Conservation (phyloP, 208 protist genomes). For the Herpetomonas muscarum region DNA sequence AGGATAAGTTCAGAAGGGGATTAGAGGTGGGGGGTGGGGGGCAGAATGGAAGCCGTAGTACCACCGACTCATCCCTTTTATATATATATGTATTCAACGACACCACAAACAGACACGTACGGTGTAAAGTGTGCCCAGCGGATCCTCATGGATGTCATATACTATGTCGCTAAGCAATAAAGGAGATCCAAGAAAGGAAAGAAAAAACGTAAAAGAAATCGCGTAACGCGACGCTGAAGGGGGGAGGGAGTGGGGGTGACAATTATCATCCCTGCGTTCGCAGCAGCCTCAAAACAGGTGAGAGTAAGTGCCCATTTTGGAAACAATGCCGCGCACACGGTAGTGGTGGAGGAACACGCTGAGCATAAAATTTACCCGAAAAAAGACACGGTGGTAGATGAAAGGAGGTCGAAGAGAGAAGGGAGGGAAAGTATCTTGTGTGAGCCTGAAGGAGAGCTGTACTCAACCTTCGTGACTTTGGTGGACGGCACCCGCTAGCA, state of each 20-base stretch:
- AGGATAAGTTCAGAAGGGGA: too few relatives aligned
- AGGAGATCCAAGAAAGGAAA: conserved; percentile 2
- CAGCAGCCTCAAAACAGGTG: background rate
- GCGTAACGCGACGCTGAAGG: too few relatives aligned
- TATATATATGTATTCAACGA: too few relatives aligned
- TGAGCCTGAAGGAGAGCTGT: background rate
- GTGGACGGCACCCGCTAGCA: background rate
- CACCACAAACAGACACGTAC: too few relatives aligned
- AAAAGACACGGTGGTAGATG: background rate
- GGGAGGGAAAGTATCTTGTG: background rate
- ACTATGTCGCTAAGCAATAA: conserved; percentile 5
- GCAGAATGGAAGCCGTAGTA: too few relatives aligned
- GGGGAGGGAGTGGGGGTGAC: too few relatives aligned
- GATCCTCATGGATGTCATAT: too few relatives aligned
- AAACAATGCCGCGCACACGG: background rate
- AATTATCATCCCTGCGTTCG: too few relatives aligned
- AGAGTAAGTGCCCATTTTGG: background rate
- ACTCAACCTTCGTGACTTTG: background rate
- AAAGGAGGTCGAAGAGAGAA: background rate
- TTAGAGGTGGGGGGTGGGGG: too few relatives aligned
- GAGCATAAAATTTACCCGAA: background rate
- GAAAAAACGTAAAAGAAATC: conserved; percentile 8
- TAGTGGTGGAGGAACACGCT: background rate
- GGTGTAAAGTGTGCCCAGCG: too few relatives aligned
- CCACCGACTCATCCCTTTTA: too few relatives aligned